These are phyloP conservation scores for Tetracladium setigerum DNA, from an alignment of 495 filamentous ascomycete species.

Conservation along the genomic window DNA sequence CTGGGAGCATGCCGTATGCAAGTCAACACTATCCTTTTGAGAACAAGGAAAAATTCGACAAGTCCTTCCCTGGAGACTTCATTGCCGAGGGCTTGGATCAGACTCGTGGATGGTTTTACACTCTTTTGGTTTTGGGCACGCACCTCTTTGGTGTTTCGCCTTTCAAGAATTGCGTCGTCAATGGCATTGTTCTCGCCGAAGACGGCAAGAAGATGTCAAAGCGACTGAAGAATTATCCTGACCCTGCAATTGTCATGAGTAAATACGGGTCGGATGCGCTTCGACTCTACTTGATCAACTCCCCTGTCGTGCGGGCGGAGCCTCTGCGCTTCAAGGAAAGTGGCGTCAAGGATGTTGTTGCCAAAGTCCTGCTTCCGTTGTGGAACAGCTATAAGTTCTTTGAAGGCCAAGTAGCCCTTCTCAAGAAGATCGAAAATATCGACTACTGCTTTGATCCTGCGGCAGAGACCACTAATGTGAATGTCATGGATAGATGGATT, in stretches of 20 bases:
- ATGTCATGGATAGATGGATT: slow-evolving; percentile 98
- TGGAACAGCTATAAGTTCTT: slow-evolving; percentile 99
- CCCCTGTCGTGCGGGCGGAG: slow-evolving; percentile 90
- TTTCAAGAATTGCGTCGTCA: slow-evolving; percentile 96
- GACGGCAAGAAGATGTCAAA: slow-evolving; percentile 99
- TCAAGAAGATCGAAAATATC: slow-evolving; percentile 80
- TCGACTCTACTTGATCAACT: slow-evolving; percentile 93
- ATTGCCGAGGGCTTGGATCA: slow-evolving; percentile 95
- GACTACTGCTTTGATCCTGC: slow-evolving; percentile 76
- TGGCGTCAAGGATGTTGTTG: slow-evolving; percentile 93
- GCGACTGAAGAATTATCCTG: slow-evolving; percentile 94
- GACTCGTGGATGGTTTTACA: slow-evolving; percentile 98
- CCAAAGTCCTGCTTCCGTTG: slow-evolving; percentile 85
- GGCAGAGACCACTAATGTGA: slow-evolving; percentile 67
- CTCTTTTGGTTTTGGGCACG: slow-evolving; percentile 79
- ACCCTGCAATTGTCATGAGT: slow-evolving; percentile 75
- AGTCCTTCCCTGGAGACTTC: slow-evolving; percentile 88
- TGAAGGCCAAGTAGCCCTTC: slow-evolving; percentile 82
- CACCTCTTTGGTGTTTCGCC: slow-evolving; percentile 84
- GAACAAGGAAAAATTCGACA: slow-evolving; percentile 74
- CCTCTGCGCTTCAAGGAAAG: slow-evolving; percentile 85
- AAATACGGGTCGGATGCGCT: slow-evolving; percentile 92
- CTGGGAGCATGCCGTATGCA: slow-evolving; percentile 94
- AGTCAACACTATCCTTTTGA: slow-evolving; percentile 93
- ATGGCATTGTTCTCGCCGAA: slow-evolving; percentile 90